These are phyloP conservation scores for Sporothrix brunneoviolacea DNA, from an alignment of 2,329 filamentous ascomycete species.

Conservation along the genomic window DNA sequence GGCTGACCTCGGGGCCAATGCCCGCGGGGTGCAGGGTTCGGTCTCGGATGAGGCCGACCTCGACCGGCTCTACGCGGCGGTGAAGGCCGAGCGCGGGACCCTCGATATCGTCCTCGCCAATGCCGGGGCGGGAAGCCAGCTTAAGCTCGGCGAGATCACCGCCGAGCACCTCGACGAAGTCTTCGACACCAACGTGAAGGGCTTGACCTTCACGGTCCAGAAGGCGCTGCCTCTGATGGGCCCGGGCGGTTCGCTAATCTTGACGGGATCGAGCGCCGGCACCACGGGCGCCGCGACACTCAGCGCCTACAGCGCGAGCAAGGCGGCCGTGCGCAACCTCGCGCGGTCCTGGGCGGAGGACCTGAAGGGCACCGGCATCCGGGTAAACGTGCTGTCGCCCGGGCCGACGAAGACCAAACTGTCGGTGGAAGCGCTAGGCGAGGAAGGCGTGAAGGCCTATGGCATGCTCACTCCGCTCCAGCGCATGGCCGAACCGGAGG, in stretches of 20 bases:
- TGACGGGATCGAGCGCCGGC: conserved; percentile 16
- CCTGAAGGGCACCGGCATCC: conserved; percentile 11
- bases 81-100: conserved; percentile 12
- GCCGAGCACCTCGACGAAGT: conserved; percentile 47
- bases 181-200: conserved; percentile 62
- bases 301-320: conserved; percentile 13
- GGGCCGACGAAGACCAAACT: conserved; percentile 14
- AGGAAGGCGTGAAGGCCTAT: conserved; percentile 10
- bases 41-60: conserved; percentile 11
- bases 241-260: conserved; percentile 13
- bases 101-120: conserved; percentile 65
- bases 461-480: conserved; percentile 9
- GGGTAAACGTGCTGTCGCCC: conserved; percentile 15
- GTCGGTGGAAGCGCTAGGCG: conserved; percentile 12
- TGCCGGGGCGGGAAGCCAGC: conserved; percentile 61
- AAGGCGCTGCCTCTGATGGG: conserved; percentile 15
- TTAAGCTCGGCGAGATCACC: conserved; percentile 49
- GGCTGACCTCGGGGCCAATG: conserved; percentile 24
- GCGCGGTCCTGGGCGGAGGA: conserved; percentile 13
- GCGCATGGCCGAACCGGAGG: conserved; percentile 13
- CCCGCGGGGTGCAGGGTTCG: conserved; percentile 10
- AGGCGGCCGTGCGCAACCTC: conserved; percentile 15
- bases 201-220: conserved; percentile 44
- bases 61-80: conserved; percentile 7
- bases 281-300: conserved; percentile 11